Evolutionary conservation across 176 grass and related monocot genomes (phyloP), one percentile per base, ranked within the genome.

Genomic region (Cymbopogon citratus): DNA sequence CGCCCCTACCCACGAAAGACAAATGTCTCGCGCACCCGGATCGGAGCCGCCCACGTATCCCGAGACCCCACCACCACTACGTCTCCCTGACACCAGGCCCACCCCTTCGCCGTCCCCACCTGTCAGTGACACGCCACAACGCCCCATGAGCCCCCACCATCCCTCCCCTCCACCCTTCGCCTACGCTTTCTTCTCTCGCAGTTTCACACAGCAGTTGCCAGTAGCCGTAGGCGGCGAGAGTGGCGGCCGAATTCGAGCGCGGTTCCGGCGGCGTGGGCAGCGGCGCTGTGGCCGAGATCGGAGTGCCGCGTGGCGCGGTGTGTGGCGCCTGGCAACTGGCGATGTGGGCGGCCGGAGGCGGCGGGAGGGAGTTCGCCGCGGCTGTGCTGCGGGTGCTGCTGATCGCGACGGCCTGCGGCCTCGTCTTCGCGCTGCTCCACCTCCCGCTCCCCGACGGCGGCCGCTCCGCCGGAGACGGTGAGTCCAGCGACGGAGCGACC

Each of bases 391-490:
- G 81, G 80, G 54, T 81, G 83, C 72, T 89, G 54, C 65, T 85
- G 44, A 36, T 85, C 87, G 83, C 83, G 14, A 54, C 78, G 21
- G 72, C 78, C 6, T 85, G 77, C 78, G 72, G 72, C 44, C 52
- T 89, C 83, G 54, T 72, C 26, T 35, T 89, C 57, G 26, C 84
- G 18, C 64, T 89, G 11, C 82, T 89, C 71, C 69, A 89, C 63
- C 87, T 89, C 71, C 87, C 86, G 18, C 56, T 25, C 74, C 66
- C 74, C 59, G 81, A 80, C 59, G 9, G 8, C 38, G 56, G 12
- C 19, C 39, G 24, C 70, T 18, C 60, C 51, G 3, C 61, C 51
- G 8, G n/a, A 12, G 24, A 71, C 44, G 83, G 83, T 89, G 71
- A 85, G 87, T 13, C 59, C 39, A 3, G 1, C 31, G 8, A 3